phyloP scores from a whole-genome alignment of 306 rosid genomes.

The Adenanthera pavonina region DNA sequence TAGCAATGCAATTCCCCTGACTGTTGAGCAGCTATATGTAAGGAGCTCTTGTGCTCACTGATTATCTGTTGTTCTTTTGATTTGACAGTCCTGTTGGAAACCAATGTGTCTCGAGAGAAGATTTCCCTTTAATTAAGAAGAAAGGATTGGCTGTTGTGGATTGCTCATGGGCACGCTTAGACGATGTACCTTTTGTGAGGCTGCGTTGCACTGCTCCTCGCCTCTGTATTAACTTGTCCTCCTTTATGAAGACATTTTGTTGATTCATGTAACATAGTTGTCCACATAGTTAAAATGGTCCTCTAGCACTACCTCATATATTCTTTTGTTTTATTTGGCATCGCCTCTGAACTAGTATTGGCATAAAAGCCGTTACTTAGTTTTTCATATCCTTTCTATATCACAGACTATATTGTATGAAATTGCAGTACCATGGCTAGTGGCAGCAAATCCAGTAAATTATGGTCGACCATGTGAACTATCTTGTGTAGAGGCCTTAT shows the following conservation, averaged over 20 bases:
- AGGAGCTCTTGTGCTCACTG: constrained; percentile 20
- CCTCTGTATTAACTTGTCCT: constrained; percentile 67
- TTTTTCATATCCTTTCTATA: constrained; percentile 35
- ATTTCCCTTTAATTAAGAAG: constrained; percentile 61
- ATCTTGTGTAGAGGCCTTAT: constrained; percentile 98
- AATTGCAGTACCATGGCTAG: constrained; percentile 91
- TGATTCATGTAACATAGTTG: constrained; percentile 14
- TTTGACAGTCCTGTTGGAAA: constrained; percentile 84
- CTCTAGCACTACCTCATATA: constrained; percentile 12
- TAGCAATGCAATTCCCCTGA: constrained; percentile 32
- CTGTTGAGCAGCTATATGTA: constrained; percentile 32
- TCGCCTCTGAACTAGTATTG: constrained; percentile 17
- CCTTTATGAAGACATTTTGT: constrained; percentile 21
- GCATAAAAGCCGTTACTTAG: constrained; percentile 10
- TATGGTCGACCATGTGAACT: constrained; percentile 96
- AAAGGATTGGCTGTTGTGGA: constrained; percentile 97
- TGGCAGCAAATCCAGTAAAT: constrained; percentile 96
- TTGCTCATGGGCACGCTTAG: constrained; percentile 97
- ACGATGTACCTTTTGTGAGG: constrained; percentile 88
- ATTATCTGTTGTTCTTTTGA: constrained; percentile 34
- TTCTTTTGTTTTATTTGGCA: constrained; percentile 9
- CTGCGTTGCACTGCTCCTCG: constrained; percentile 90
- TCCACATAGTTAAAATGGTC: constrained; percentile 17
- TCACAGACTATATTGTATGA: constrained; percentile 15
- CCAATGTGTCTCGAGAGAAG: constrained; percentile 91